phyloP scores from a whole-genome alignment of 345 rosid genomes.

The Linum usitatissimum region DNA sequence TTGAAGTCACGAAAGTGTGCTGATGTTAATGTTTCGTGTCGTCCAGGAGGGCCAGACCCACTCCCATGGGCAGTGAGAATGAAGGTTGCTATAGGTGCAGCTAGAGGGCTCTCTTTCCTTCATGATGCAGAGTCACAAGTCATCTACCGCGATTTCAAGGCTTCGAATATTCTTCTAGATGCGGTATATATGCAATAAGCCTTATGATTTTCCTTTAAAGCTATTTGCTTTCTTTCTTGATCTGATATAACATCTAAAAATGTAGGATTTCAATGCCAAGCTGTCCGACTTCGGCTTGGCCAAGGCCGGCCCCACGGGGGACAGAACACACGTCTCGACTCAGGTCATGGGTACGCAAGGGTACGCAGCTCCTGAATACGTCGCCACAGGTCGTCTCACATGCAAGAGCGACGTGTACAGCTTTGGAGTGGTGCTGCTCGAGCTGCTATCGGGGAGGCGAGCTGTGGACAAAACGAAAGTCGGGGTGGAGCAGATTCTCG shows the following conservation, averaged over 20 bases:
- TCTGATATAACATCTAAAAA: background rate
- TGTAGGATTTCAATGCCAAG: slow-evolving; percentile 83
- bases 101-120: slow-evolving; percentile 83
- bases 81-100: slow-evolving; percentile 83
- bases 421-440: slow-evolving; percentile 90
- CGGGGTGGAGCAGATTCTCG: slow-evolving; percentile 77
- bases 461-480: slow-evolving; percentile 81
- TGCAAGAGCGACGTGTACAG: slow-evolving; percentile 94
- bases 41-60: slow-evolving; percentile 69
- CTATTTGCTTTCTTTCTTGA: background rate
- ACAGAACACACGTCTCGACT: slow-evolving; percentile 89
- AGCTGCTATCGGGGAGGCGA: slow-evolving; percentile 75
- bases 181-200: slow-evolving; percentile 32
- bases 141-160: slow-evolving; percentile 86
- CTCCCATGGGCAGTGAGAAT: slow-evolving; percentile 79
- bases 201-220: background rate
- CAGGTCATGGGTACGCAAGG: slow-evolving; percentile 98
- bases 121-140: slow-evolving; percentile 86
- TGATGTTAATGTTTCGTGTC: slow-evolving; percentile 11
- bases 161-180: slow-evolving; percentile 82
- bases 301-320: slow-evolving; percentile 97
- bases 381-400: slow-evolving; percentile 93
- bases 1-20: background rate
- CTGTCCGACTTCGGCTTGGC: slow-evolving; percentile 96
- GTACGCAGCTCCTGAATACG: slow-evolving; percentile 94